Conservation (phyloP, 2,329 filamentous ascomycete genomes). For the Aureobasidium sp. region DNA sequence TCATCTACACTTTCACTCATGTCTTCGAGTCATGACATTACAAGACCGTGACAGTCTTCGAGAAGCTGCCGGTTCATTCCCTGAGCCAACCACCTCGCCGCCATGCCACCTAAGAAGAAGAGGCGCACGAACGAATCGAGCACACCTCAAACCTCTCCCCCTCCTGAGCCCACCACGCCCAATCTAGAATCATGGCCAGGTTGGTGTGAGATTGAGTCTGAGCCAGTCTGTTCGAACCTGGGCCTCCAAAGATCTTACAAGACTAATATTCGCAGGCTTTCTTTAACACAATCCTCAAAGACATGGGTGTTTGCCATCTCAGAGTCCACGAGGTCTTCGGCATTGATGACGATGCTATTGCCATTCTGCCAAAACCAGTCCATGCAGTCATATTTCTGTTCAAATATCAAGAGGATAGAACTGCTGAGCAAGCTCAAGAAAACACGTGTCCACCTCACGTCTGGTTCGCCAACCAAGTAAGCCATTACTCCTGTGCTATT, state of each 20-base stretch:
- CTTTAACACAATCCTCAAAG: slow-evolving; percentile 76
- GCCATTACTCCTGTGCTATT: slow-evolving; percentile 17
- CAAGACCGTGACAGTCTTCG: neutral
- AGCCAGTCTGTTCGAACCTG: slow-evolving; percentile 55
- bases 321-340: slow-evolving; percentile 70
- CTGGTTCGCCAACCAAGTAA: slow-evolving; percentile 91
- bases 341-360: slow-evolving; percentile 60
- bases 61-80: too few relatives aligned
- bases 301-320: slow-evolving; percentile 67
- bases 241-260: neutral
- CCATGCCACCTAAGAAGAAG: slow-evolving; percentile 20
- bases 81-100: neutral
- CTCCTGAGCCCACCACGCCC: slow-evolving; percentile 39
- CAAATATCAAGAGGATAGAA: slow-evolving; percentile 52
- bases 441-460: slow-evolving; percentile 54
- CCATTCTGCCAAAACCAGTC: slow-evolving; percentile 61
- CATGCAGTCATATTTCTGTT: slow-evolving; percentile 88
- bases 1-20: neutral
- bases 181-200: slow-evolving; percentile 60
- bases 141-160: slow-evolving; percentile 30
- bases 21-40: neutral
- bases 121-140: slow-evolving; percentile 20
- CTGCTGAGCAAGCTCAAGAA: slow-evolving; percentile 42
- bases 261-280: neutral
- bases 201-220: slow-evolving; percentile 82